Conservation (phyloP, 208 protist genomes). For the Vickermania spadyakhi region DNA sequence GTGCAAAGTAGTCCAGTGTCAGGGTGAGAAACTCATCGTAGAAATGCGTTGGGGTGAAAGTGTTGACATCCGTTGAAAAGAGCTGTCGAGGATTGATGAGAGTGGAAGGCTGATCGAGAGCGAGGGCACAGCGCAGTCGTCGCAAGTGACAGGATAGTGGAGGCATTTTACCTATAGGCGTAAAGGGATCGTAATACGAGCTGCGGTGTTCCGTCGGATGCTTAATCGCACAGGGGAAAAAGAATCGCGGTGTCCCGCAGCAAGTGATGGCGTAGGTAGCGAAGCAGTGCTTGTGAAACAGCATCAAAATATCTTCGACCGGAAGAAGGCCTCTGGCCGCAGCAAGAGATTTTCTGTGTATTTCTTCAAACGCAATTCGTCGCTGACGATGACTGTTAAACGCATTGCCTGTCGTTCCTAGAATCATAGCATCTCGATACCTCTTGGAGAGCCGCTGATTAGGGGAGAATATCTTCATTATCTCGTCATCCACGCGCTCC, state of each 20-base stretch:
- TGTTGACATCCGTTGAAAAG: conserved; percentile 47
- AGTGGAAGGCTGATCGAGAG: conserved; percentile 63
- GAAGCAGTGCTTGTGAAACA: conserved; percentile 59
- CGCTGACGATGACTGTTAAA: not conserved
- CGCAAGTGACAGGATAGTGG: conserved; percentile 39
- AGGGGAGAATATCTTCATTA: conserved; percentile 25
- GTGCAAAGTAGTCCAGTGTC: conserved; percentile 48
- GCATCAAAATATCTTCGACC: conserved; percentile 28
- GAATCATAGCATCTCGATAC: conserved; percentile 11
- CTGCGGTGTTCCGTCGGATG: not conserved
- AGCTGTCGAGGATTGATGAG: conserved; percentile 32
- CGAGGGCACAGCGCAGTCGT: conserved; percentile 68
- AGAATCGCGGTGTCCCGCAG: conserved; percentile 45
- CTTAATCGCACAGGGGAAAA: conserved; percentile 9
- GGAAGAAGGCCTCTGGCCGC: conserved; percentile 54
- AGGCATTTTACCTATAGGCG: conserved; percentile 42
- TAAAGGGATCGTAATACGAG: conserved; percentile 18
- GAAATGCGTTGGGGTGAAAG: conserved; percentile 53
- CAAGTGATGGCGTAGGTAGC: conserved; percentile 71
- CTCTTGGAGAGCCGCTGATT: conserved; percentile 34
- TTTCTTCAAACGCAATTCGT: conserved; percentile 9
- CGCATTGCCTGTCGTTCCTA: not conserved
- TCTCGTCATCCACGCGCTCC: conserved; percentile 29
- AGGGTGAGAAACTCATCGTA: conserved; percentile 73
- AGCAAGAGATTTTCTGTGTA: conserved; percentile 15